Percentiles rank a stretch among this genome's conserved stretches.
These are phyloP conservation scores for Chrysanthemum lavandulifolium DNA, from an alignment of 129 eudicot genomes.

Conservation along the genomic window DNA sequence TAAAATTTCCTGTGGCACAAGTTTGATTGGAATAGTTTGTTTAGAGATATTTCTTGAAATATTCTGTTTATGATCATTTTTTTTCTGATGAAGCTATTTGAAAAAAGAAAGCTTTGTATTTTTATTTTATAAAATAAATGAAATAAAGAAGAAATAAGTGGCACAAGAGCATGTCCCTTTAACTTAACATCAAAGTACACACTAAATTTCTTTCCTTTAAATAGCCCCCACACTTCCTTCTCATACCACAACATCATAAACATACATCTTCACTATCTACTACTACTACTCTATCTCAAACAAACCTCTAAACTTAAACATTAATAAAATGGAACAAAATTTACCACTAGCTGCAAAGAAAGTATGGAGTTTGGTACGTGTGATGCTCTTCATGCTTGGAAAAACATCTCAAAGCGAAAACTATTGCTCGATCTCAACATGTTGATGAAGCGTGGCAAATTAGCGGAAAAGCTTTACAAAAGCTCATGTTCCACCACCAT, in stretches of 20 bases:
- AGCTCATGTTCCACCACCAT: conserved; percentile 64
- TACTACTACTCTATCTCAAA: background rate
- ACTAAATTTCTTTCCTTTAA: too few relatives aligned
- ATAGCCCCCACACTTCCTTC: background rate
- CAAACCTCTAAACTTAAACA: background rate
- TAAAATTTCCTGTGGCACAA: too few relatives aligned
- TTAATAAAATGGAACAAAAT: conserved; percentile 53
- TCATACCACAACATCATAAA: conserved; percentile 8
- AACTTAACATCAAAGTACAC: too few relatives aligned
- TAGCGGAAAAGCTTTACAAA: conserved; percentile 59
- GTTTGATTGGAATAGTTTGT: too few relatives aligned
- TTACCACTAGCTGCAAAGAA: conserved; percentile 50
- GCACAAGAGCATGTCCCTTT: too few relatives aligned
- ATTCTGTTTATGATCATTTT: too few relatives aligned
- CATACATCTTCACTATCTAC: background rate
- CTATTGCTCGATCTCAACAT: conserved; percentile 54
- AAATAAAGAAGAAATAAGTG: too few relatives aligned
- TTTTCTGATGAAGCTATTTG: too few relatives aligned
- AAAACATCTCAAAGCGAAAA: conserved; percentile 51
- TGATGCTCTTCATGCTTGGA: conserved; percentile 46
- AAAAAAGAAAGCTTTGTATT: too few relatives aligned
- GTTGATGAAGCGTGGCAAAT: conserved; percentile 57
- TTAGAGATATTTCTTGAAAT: too few relatives aligned
- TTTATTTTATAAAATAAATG: too few relatives aligned
- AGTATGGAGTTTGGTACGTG: conserved; percentile 49